Conservation (phyloP, 257 asterid genomes). For the Solanum rostratum region DNA sequence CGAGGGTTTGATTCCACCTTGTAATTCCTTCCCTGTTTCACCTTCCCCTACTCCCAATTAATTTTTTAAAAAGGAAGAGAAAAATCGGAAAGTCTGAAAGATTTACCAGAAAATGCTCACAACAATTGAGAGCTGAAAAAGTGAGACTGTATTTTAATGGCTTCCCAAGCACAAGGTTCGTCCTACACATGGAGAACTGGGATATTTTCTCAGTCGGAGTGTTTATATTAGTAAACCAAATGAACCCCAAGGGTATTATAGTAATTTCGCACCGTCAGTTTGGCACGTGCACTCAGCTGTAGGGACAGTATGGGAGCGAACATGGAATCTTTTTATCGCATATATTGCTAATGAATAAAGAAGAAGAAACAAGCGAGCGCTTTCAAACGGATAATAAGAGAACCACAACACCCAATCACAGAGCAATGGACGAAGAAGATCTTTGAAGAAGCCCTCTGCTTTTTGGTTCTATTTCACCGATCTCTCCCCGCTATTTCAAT, state of each 20-base stretch:
- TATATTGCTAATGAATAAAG: neutral
- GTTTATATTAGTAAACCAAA: neutral
- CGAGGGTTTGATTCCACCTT: too few relatives aligned
- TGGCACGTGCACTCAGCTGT: neutral
- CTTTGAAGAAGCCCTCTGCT: neutral
- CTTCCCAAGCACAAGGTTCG: neutral
- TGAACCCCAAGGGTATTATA: neutral
- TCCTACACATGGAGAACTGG: neutral
- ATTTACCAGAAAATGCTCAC: neutral
- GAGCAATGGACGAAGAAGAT: neutral
- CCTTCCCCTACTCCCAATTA: too few relatives aligned
- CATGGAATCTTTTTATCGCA: neutral
- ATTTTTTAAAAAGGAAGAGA: neutral
- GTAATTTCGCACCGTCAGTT: neutral
- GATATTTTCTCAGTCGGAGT: neutral
- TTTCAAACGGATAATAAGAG: slow-evolving; percentile 17
- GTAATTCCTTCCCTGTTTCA: too few relatives aligned
- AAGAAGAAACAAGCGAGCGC: neutral
- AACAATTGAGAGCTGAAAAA: neutral
- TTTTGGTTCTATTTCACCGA: neutral
- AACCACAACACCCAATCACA: slow-evolving; percentile 15
- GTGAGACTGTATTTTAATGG: neutral
- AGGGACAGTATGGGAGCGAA: neutral
- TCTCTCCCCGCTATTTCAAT: neutral
- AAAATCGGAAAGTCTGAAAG: neutral